Evolutionary conservation across 2,329 filamentous ascomycete species (phyloP).

Genomic region (Alternaria incomplexa): DNA sequence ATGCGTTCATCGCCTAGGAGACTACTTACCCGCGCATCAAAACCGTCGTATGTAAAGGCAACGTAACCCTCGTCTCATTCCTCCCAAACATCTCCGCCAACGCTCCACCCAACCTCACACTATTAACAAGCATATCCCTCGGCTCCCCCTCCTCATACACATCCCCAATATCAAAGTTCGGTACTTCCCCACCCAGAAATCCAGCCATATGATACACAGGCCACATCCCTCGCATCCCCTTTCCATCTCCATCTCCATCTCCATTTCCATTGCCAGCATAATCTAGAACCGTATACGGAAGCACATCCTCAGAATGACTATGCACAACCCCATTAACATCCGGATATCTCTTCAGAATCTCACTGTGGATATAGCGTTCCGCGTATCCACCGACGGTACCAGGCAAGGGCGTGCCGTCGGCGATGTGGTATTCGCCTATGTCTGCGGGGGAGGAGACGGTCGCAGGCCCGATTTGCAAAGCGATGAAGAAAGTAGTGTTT

Average conservation of each 20-base stretch:
- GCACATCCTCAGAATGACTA: constrained; percentile 50
- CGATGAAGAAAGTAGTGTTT: constrained; percentile 50
- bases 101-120: constrained; percentile 21
- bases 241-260: too few relatives aligned
- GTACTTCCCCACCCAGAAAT: constrained; percentile 31
- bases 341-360: constrained; percentile 53
- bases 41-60: constrained; percentile 30
- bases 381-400: constrained; percentile 43
- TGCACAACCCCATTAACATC: constrained; percentile 53
- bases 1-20: not conserved
- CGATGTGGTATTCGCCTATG: constrained; percentile 53
- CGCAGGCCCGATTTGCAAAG: constrained; percentile 27
- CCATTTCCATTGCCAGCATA: too few relatives aligned
- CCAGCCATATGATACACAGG: constrained; percentile 47
- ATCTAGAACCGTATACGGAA: constrained; percentile 43
- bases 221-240: too few relatives aligned
- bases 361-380: constrained; percentile 55
- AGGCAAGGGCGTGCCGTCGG: constrained; percentile 40
- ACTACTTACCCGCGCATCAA: constrained; percentile 44
- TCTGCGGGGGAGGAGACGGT: constrained; percentile 39
- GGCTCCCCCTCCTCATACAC: constrained; percentile 18
- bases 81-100: constrained; percentile 29
- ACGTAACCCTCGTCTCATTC: constrained; percentile 22
- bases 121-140: constrained; percentile 34
- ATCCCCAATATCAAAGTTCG: constrained; percentile 33